Evolutionary conservation across 768 basidiomycete genomes (phyloP), one percentile per base, ranked within the genome.

Genomic region (Leucocoprinus sp.): DNA sequence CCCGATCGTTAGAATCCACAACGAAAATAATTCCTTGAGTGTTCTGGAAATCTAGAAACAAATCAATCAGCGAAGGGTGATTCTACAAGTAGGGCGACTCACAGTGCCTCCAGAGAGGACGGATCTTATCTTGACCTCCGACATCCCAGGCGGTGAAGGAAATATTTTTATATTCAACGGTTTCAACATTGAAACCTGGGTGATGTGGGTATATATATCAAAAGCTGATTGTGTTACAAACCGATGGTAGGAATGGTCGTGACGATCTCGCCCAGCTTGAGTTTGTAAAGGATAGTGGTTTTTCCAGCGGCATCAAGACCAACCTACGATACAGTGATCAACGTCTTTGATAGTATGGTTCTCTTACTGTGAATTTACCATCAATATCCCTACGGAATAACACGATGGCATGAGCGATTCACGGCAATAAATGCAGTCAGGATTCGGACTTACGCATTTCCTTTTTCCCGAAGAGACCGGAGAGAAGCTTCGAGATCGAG

Each of bases 131-230:
- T 72, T 99, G 95, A 59, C 95, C 96, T 80, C 96, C 96, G 53
- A 99, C 96, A 71, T 99, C 96, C 96, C 96, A 98, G 37, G 98
- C 96, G 18, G 95, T 99, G 81, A 99, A 99, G 19, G 93, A 96
- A 55, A 98, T 97, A 76, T 98, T 99, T 80, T 97, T 98, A 74
- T 99, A 98, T 68, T 98, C 95, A 55, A 99, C 96, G 51, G 96
- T 98, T 78, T 99, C 96, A 57, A 99, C 96, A 64, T 99, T 99
- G 78, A 99, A 99, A 50, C 96, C 96, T 97, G 54, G 18, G 31
- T n/a, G 42, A 50, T n/a, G n/a, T n/a, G 45, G 49, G 51, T 56
- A 49, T 59, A 58, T 47, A 48, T 56, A 48, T 48, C 39, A 21
- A 8, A 22, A 46, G 41, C 28, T 49, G 22, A 40, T 48, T 33